These are phyloP conservation scores for Leccinum variicolor DNA, from an alignment of 768 basidiomycete genomes.

Conservation along the genomic window DNA sequence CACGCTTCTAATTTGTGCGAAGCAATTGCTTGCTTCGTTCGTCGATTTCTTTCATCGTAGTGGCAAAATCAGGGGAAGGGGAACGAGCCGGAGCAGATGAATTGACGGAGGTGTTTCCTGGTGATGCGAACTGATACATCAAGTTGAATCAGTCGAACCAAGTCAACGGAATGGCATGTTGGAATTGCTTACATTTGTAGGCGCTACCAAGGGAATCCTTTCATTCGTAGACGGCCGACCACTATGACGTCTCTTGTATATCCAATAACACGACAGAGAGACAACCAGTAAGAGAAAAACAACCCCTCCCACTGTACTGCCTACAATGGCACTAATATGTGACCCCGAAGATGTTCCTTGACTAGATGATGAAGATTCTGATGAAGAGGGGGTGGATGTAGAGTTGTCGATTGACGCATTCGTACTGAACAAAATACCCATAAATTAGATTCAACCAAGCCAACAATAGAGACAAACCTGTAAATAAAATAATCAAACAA, in stretches of 20 bases:
- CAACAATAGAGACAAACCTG: conserved; percentile 5
- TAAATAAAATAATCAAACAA: conserved; percentile 21
- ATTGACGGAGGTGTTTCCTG: background rate
- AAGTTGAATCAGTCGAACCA: background rate
- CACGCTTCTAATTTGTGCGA: too few species aligned
- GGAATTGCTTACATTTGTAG: background rate
- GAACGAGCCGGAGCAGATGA: background rate
- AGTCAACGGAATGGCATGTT: background rate
- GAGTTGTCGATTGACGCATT: background rate
- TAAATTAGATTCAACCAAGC: background rate
- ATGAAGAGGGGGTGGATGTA: background rate
- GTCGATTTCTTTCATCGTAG: background rate
- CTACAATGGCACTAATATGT: conserved; percentile 2
- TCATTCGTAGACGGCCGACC: background rate
- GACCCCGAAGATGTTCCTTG: background rate
- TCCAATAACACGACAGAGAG: background rate
- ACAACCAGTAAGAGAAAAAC: background rate
- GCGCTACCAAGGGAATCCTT: background rate
- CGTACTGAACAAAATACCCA: background rate
- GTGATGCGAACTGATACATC: background rate
- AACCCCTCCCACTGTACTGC: conserved; percentile 2
- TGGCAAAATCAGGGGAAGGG: background rate
- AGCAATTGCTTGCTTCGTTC: background rate
- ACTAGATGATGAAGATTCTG: background rate
- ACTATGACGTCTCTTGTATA: background rate